A percentile compares a stretch with the other conserved stretches of the same genome.
Evolutionary conservation across 345 rosid species (phyloP).

Genomic region (Boechera divaricarpa): DNA sequence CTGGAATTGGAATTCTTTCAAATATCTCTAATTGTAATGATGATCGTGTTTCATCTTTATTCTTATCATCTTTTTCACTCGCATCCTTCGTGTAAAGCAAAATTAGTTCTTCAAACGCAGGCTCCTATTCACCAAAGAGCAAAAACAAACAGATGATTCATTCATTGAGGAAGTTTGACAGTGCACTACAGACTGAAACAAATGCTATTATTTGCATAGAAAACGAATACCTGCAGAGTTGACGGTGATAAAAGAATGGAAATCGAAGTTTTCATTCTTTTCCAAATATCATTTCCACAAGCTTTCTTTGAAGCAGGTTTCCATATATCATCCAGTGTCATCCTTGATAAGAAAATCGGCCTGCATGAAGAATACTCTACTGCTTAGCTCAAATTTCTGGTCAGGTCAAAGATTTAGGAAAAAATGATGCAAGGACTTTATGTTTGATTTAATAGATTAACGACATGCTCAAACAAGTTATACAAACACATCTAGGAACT

Average conservation of each 20-base stretch:
- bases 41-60: slow-evolving; percentile 61
- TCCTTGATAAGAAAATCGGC: slow-evolving; percentile 85
- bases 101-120: slow-evolving; percentile 88
- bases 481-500: slow-evolving; percentile 8
- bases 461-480: neutral
- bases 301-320: slow-evolving; percentile 72
- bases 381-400: slow-evolving; percentile 24
- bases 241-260: slow-evolving; percentile 89
- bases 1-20: slow-evolving; percentile 93
- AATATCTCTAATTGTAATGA: slow-evolving; percentile 82
- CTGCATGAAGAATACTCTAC: slow-evolving; percentile 52
- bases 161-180: slow-evolving; percentile 15
- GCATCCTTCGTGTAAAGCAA: slow-evolving; percentile 72
- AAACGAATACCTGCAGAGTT: slow-evolving; percentile 72
- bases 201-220: slow-evolving; percentile 9
- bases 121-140: slow-evolving; percentile 66
- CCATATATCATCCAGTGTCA: slow-evolving; percentile 93
- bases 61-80: slow-evolving; percentile 47
- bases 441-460: neutral
- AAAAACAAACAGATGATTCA: slow-evolving; percentile 38
- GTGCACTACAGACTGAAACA: slow-evolving; percentile 13
- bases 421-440: neutral
- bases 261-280: slow-evolving; percentile 71
- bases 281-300: slow-evolving; percentile 76
- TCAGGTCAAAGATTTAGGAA: slow-evolving; percentile 1